These are phyloP conservation scores for Zygosaccharomyces sapae DNA, from an alignment of 1,139 yeast species.

Conservation along the genomic window DNA sequence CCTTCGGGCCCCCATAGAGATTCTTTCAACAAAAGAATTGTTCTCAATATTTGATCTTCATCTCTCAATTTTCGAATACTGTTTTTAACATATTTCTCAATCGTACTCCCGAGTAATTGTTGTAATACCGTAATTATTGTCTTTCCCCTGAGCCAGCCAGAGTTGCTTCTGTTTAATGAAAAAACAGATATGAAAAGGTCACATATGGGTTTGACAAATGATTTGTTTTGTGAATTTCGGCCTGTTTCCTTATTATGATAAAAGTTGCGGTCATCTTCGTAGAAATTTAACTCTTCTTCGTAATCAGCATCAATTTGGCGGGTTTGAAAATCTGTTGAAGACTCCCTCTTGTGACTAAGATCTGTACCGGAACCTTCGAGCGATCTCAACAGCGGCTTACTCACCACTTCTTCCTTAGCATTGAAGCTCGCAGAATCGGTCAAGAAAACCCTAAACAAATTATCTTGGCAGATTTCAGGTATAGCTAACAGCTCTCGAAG, in stretches of 20 bases:
- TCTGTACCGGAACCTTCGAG: conserved; percentile 5
- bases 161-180: conserved; percentile 57
- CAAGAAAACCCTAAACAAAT: conserved; percentile 68
- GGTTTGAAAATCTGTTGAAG: conserved; percentile 5
- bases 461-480: conserved; percentile 69
- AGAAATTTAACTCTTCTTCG: conserved; percentile 30
- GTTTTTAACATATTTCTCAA: conserved; percentile 65
- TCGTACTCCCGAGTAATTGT: conserved; percentile 82
- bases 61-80: conserved; percentile 44
- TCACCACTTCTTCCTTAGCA: not conserved
- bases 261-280: conserved; percentile 22
- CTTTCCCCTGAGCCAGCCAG: conserved; percentile 76
- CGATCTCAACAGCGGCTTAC: conserved; percentile 1
- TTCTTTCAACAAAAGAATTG: conserved; percentile 43
- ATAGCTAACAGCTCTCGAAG: conserved; percentile 52
- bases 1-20: conserved; percentile 52
- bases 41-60: conserved; percentile 48
- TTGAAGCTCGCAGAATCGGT: conserved; percentile 50
- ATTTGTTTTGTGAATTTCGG: conserved; percentile 25
- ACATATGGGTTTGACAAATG: conserved; percentile 79
- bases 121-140: conserved; percentile 79
- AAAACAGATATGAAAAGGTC: conserved; percentile 70
- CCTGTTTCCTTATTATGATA: conserved; percentile 18
- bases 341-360: not conserved
- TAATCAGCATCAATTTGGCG: conserved; percentile 13